phyloP scores from a whole-genome alignment of 2,329 filamentous ascomycete species.

The Endocalyx cinctus region DNA sequence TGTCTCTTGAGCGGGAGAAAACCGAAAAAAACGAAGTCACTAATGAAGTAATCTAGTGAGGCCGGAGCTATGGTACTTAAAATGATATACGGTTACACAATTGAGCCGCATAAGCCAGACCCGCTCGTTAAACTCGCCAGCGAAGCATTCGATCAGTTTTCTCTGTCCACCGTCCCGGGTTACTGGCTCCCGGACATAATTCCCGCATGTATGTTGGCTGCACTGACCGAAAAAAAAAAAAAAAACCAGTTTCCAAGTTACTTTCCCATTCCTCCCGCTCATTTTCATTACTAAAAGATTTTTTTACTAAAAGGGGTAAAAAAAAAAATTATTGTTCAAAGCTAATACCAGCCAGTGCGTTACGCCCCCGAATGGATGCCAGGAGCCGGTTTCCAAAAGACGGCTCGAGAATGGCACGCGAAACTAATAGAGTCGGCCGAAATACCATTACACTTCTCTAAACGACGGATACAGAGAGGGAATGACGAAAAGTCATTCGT shows the following conservation, averaged over 20 bases:
- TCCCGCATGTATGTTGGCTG: constrained; percentile 13
- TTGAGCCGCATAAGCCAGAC: constrained; percentile 16
- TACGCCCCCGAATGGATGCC: constrained; percentile 24
- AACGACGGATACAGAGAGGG: constrained; percentile 12
- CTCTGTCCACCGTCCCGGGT: constrained; percentile 9
- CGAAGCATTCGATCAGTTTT: constrained; percentile 16
- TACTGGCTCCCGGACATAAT: constrained; percentile 24
- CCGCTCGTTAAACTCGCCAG: constrained; percentile 16
- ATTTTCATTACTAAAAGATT: not conserved
- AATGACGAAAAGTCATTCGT: constrained; percentile 11
- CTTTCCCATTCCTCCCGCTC: too few species aligned
- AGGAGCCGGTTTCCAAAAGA: constrained; percentile 20
- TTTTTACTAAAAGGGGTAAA: constrained; percentile 3
- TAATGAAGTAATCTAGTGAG: too few species aligned
- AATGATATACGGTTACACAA: constrained; percentile 24
- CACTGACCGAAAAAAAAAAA: not conserved
- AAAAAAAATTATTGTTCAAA: too few species aligned
- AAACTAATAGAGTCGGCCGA: constrained; percentile 8
- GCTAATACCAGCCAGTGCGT: too few species aligned
- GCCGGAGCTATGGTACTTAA: constrained; percentile 22
- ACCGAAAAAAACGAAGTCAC: too few species aligned
- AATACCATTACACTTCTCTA: constrained; percentile 17
- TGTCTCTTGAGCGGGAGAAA: constrained; percentile 4
- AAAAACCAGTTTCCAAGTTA: too few species aligned
- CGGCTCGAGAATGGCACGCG: constrained; percentile 8